These are phyloP conservation scores for Trichoderma guizhouense DNA, from an alignment of 2,329 filamentous ascomycete genomes.

Conservation along the genomic window DNA sequence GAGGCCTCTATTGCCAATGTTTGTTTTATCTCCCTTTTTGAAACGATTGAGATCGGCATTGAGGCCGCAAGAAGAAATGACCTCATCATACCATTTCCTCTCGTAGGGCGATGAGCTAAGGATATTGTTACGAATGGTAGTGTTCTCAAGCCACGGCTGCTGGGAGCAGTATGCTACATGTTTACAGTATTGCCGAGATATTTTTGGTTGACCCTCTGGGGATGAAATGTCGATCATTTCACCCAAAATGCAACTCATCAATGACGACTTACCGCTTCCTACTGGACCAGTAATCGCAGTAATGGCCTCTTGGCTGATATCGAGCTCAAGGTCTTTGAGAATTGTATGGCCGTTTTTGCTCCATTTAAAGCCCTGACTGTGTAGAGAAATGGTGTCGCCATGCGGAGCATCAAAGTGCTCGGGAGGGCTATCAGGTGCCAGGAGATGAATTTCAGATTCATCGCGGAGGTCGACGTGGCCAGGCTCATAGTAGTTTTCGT, in stretches of 20 bases:
- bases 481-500: slow-evolving; percentile 5
- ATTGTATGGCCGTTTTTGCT: background rate
- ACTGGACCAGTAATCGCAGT: slow-evolving; percentile 18
- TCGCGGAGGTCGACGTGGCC: background rate
- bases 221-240: slow-evolving; percentile 6
- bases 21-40: slow-evolving; percentile 33
- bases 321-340: slow-evolving; percentile 17
- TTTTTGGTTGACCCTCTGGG: background rate
- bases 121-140: slow-evolving; percentile 20
- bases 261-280: slow-evolving; percentile 17
- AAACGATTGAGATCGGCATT: slow-evolving; percentile 33
- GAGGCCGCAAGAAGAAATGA: slow-evolving; percentile 35
- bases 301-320: slow-evolving; percentile 8
- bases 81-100: slow-evolving; percentile 28
- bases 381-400: background rate
- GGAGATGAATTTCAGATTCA: slow-evolving; percentile 4
- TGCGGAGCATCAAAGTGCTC: background rate
- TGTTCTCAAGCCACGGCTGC: slow-evolving; percentile 17
- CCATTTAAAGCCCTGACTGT: slow-evolving; percentile 12
- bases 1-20: slow-evolving; percentile 41
- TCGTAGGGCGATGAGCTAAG: slow-evolving; percentile 22
- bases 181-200: background rate
- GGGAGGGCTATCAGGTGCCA: background rate
- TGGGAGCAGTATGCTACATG: slow-evolving; percentile 20
- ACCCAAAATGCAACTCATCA: slow-evolving; percentile 16